Evolutionary conservation across 1,139 yeast genomes (phyloP), one percentile per base, ranked within the genome.

Genomic region (Geotrichum klebahnii): DNA sequence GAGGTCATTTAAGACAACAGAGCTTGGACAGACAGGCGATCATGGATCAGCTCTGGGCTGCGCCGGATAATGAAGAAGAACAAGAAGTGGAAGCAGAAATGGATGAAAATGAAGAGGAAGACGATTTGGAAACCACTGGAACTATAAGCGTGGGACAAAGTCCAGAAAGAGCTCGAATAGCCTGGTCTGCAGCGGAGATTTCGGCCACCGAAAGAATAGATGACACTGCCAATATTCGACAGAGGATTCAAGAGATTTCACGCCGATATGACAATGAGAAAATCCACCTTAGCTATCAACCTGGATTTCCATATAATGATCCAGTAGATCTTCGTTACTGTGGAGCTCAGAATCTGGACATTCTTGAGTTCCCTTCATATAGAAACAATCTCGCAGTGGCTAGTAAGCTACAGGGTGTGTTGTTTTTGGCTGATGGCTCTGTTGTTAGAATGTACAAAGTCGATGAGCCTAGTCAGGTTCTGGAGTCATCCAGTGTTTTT

Each of bases 311-410:
- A 16, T 49, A 45, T 19, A 35, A 23, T 22, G 48, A 55, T 29
- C 31, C 57, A 12, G 42, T 57, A 45, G 37, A 37, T 29, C 41
- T 58, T 35, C 50, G 48, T 24, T 57, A 49, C 46, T 29, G 34
- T 17, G 59, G 59, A 5, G 48, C 50, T 16, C 53, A 49, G 16
- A 38, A 45, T 12, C 31, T 57, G 28, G 39, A 47, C 17, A 41
- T 50, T 14, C 41, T 42, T 6, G 54, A 53, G 20, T 50, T 57
- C 24, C 57, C 59, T 9, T 50, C 53, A 2, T 59, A 54, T 39
- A 56, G 63, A 19, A 61, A 61, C 48, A 62, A 62, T 43, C 53
- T 59, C 17, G 56, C 58, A 12, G 58, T 51, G 5, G 53, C 60
- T 9, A 57, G 63, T 37, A 35, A 44, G 5, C 33, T 24, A 3